Evolutionary conservation across 2,329 filamentous ascomycete genomes (phyloP).

Genomic region (Basipetospora chlamydospora): DNA sequence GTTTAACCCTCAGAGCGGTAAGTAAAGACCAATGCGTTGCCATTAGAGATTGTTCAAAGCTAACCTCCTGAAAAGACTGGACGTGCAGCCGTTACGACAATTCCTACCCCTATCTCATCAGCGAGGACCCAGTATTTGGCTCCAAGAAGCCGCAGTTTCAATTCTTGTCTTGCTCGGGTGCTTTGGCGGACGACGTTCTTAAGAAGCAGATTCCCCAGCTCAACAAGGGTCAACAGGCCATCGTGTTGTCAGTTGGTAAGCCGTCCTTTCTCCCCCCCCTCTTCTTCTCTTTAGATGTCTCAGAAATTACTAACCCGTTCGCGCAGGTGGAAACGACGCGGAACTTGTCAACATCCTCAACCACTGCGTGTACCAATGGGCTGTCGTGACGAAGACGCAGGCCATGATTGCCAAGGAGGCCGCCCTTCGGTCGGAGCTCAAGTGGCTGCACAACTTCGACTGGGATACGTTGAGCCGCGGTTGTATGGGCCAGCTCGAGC

Average conservation of each 20-base stretch:
- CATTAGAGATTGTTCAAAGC: not conserved
- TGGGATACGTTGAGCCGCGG: conserved; percentile 6
- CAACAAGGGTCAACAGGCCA: conserved; percentile 1
- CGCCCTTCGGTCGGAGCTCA: not conserved
- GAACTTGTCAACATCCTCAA: conserved; percentile 10
- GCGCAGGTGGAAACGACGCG: conserved; percentile 2
- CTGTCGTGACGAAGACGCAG: conserved; percentile 3
- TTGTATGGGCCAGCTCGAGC: conserved; percentile 5
- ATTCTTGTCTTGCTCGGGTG: conserved; percentile 5
- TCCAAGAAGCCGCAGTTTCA: conserved; percentile 1
- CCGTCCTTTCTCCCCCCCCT: too few species aligned
- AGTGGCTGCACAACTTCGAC: conserved; percentile 4
- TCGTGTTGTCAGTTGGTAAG: conserved; percentile 3
- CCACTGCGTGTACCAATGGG: conserved; percentile 9
- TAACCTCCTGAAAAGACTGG: conserved; percentile 1
- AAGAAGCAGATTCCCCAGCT: conserved; percentile 4
- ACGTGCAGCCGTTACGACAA: conserved; percentile 2
- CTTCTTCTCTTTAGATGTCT: too few species aligned
- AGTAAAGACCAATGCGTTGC: too few species aligned
- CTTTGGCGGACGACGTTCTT: conserved; percentile 1
- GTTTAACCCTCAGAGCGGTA: conserved; percentile 2
- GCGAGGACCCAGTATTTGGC: not conserved
- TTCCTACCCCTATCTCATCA: conserved; percentile 3
- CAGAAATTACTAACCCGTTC: not conserved
- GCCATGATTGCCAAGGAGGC: conserved; percentile 4